Evolutionary conservation across 2,329 filamentous ascomycete genomes (phyloP).

Genomic region (Exophiala calicioides): DNA sequence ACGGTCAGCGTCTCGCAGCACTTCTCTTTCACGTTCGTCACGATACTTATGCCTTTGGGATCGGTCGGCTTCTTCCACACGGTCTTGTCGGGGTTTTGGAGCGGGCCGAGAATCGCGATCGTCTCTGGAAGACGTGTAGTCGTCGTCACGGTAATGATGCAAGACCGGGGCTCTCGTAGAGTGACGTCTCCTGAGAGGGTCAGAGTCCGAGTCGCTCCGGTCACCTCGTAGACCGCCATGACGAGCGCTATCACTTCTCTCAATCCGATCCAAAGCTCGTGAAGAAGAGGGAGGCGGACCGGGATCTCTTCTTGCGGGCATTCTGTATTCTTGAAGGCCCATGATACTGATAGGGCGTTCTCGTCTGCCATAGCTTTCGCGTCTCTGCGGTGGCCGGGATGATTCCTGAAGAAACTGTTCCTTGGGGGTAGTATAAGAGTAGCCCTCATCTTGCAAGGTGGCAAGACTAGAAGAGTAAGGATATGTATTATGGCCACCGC

Average conservation of each 20-base stretch:
- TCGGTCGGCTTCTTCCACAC: constrained; percentile 23
- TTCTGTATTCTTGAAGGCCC: constrained; percentile 25
- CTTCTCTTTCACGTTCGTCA: constrained; percentile 26
- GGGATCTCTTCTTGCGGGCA: constrained; percentile 24
- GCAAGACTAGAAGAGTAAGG: constrained; percentile 10
- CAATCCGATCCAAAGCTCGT: constrained; percentile 29
- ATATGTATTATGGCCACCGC: constrained; percentile 26
- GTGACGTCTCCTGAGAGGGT: constrained; percentile 18
- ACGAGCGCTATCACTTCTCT: constrained; percentile 19
- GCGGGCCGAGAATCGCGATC: constrained; percentile 19
- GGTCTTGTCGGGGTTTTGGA: constrained; percentile 20
- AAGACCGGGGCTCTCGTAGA: constrained; percentile 27
- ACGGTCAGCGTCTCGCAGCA: constrained; percentile 16
- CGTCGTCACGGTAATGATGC: constrained; percentile 31
- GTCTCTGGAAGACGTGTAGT: constrained; percentile 23
- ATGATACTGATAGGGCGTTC: constrained; percentile 31
- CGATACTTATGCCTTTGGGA: constrained; percentile 14
- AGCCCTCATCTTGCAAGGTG: constrained; percentile 32
- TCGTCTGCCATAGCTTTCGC: constrained; percentile 36
- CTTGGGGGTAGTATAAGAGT: constrained; percentile 50
- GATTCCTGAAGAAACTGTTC: constrained; percentile 49
- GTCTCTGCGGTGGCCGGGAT: constrained; percentile 31
- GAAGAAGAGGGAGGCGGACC: constrained; percentile 26
- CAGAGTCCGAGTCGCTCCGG: constrained; percentile 25
- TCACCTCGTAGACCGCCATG: constrained; percentile 15